These are phyloP conservation scores for Penicillium longicatenatum DNA, from an alignment of 495 filamentous ascomycete genomes.

Conservation along the genomic window DNA sequence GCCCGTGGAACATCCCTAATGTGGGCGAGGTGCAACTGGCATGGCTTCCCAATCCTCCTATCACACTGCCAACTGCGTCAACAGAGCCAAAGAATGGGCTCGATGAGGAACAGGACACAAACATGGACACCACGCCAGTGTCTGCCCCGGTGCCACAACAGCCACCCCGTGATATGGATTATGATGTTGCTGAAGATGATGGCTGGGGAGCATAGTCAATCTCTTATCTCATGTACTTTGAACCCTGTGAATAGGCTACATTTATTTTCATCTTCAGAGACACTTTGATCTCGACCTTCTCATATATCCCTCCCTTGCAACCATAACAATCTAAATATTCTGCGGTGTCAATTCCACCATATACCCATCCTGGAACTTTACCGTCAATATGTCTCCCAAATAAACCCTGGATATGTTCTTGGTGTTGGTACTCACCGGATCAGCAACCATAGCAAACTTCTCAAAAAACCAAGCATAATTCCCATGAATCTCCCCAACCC, in stretches of 20 bases:
- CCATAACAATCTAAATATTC: slow-evolving; percentile 10
- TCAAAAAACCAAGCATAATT: slow-evolving; percentile 41
- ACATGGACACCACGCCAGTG: slow-evolving; percentile 37
- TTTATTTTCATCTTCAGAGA: slow-evolving; percentile 6
- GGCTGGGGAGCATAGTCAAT: slow-evolving; percentile 29
- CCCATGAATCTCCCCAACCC: slow-evolving; percentile 35
- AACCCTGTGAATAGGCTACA: slow-evolving; percentile 8
- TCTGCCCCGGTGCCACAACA: slow-evolving; percentile 25
- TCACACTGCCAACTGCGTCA: slow-evolving; percentile 22
- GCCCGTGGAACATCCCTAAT: slow-evolving; percentile 65
- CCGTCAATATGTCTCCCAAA: too few relatives aligned
- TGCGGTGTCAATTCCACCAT: slow-evolving; percentile 31
- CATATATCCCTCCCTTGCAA: neutral
- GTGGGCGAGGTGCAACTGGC: slow-evolving; percentile 74
- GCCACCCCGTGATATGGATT: slow-evolving; percentile 45
- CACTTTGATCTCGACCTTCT: neutral
- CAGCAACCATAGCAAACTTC: slow-evolving; percentile 42
- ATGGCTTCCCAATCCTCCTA: slow-evolving; percentile 63
- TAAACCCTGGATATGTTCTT: too few relatives aligned
- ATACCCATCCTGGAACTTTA: slow-evolving; percentile 29
- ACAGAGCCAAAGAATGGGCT: slow-evolving; percentile 28
- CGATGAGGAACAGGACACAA: slow-evolving; percentile 39
- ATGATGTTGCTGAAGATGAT: slow-evolving; percentile 58
- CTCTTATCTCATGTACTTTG: slow-evolving; percentile 14
- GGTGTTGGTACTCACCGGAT: slow-evolving; percentile 43